These are phyloP conservation scores for Saccharomyces hybrid DNA, from an alignment of 1,139 yeast genomes.

Conservation along the genomic window DNA sequence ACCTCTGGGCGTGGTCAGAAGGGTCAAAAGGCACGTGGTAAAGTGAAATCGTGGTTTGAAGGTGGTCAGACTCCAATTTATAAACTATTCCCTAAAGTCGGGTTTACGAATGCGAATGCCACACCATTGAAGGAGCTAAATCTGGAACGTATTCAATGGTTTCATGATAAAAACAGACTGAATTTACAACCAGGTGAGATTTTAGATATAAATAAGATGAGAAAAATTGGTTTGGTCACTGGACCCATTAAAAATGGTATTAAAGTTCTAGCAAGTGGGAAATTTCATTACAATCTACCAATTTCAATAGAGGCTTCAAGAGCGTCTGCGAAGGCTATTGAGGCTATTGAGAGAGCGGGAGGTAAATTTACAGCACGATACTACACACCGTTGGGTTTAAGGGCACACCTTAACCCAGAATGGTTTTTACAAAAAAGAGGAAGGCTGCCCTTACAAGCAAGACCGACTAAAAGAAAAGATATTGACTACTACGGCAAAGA, in stretches of 20 bases:
- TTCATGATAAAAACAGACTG: constrained; percentile 59
- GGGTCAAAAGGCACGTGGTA: constrained; percentile 96
- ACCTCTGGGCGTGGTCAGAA: constrained; percentile 97
- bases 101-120: constrained; percentile 60
- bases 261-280: constrained; percentile 67
- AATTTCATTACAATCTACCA: constrained; percentile 48
- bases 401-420: constrained; percentile 72
- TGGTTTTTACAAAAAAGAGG: constrained; percentile 62
- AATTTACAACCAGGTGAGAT: constrained; percentile 56
- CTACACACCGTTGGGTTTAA: constrained; percentile 56
- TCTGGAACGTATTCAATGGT: constrained; percentile 52
- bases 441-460: constrained; percentile 73
- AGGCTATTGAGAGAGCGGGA: constrained; percentile 62
- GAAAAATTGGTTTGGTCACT: constrained; percentile 60
- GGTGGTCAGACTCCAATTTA: constrained; percentile 98
- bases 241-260: constrained; percentile 76
- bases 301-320: constrained; percentile 72
- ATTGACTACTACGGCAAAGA: constrained; percentile 69
- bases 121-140: constrained; percentile 47
- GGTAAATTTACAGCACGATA: constrained; percentile 69
- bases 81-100: constrained; percentile 83
- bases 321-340: constrained; percentile 71
- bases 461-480: constrained; percentile 79
- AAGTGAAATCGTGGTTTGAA: constrained; percentile 89
- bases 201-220: constrained; percentile 57